These are phyloP conservation scores for Cryomyces minteri DNA, from an alignment of 495 filamentous ascomycete genomes.

Conservation along the genomic window DNA sequence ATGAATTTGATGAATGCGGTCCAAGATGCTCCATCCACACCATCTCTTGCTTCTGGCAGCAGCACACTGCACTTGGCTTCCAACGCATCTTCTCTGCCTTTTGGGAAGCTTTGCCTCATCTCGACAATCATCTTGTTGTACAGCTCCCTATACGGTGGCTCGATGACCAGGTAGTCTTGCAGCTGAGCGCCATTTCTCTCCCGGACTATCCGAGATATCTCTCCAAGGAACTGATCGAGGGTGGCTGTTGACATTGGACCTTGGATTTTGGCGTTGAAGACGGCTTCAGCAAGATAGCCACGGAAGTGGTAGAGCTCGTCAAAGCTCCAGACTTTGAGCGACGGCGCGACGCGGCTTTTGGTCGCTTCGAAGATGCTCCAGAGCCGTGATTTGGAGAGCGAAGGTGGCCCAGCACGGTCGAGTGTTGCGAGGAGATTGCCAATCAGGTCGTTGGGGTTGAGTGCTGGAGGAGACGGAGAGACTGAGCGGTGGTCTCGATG, in stretches of 20 bases:
- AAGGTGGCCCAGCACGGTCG: background rate
- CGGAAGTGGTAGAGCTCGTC: background rate
- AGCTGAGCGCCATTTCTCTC: slow-evolving; percentile 34
- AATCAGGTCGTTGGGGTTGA: background rate
- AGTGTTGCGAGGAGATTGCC: background rate
- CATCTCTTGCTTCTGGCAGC: slow-evolving; percentile 34
- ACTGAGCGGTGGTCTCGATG: no score
- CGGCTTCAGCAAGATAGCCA: background rate
- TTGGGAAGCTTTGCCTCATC: slow-evolving; percentile 36
- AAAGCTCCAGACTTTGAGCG: background rate
- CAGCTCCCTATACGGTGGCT: slow-evolving; percentile 42
- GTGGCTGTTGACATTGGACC: slow-evolving; percentile 18
- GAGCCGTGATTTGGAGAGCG: background rate
- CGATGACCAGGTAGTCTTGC: slow-evolving; percentile 39
- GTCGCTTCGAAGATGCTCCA: background rate
- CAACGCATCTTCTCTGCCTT: slow-evolving; percentile 31
- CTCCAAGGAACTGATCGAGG: slow-evolving; percentile 36
- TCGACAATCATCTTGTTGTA: slow-evolving; percentile 51
- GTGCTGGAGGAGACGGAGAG: no score
- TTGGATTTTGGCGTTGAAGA: background rate
- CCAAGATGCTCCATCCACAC: slow-evolving; percentile 48
- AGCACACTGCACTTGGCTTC: slow-evolving; percentile 35
- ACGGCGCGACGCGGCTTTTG: background rate
- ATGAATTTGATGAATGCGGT: slow-evolving; percentile 57
- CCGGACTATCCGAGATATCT: slow-evolving; percentile 32